Base-by-base conservation (phyloP, 2,329 filamentous ascomycete genomes). In the Aspergillus fumigatiaffinis region DNA sequence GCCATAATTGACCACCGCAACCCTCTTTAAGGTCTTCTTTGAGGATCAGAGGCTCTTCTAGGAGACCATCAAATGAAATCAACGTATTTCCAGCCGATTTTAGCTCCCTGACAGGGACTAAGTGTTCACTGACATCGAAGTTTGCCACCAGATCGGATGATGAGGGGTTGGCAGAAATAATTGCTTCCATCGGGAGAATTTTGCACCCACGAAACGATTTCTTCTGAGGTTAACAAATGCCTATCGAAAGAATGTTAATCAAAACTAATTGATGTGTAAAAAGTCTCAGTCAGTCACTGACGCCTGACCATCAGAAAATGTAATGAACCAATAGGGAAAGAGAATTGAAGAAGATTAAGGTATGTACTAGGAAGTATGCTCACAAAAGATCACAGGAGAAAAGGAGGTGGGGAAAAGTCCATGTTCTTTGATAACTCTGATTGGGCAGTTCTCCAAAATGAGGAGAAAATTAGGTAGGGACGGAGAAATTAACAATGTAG, bases 1-100 rank as follows among this genome's bases (percentile, higher is more conserved):
- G 93, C 94, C 94, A 97, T 10, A 95, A 82, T 75, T 95, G 90
- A 2, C 94, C 94, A 51, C 94, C 94, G 73, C 94, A 97, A 59
- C 94, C 94, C 61, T 90, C 85, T 56, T 84, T 85, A 50, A 96
- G 82, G 74, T 97, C 92, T 73, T 97, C 92, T 68, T 90, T 89
- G 17, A 97, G 84, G 59, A 84, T 81, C 60, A 97, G 81, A 48
- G 89, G 87, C 50, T 83, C 78, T 21, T 80, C 75, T 35, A 97
- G 81, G 53, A 94, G 82, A 42, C 90, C 88, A 61, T 89, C 87
- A 69, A 97, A 94, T 38, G 82, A 79, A 20, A 86, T 71, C 25
- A 68, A 69, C 3, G 79, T 81, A n/a, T 80, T 80, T 2, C 76
- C 76, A 17, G 84, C 79, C 35, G 76, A 53, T 64, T 84, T 84